These are phyloP conservation scores for Alternaria gaisen DNA, from an alignment of 2,329 filamentous ascomycete genomes.

Conservation along the genomic window DNA sequence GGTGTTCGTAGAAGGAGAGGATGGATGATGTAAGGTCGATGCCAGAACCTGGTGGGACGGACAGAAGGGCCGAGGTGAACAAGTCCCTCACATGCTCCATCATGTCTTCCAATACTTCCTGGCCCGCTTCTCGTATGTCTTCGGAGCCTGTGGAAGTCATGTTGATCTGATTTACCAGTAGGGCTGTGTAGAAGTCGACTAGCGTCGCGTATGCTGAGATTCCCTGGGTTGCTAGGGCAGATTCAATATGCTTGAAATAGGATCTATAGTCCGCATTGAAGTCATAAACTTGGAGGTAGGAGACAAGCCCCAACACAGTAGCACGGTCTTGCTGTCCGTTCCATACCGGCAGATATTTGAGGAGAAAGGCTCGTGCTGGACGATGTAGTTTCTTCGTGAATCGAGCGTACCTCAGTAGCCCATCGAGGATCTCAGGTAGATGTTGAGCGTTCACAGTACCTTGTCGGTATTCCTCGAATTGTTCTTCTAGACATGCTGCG, in stretches of 20 bases:
- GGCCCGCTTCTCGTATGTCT: conserved; percentile 50
- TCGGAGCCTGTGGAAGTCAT: conserved; percentile 40
- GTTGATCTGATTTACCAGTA: conserved; percentile 67
- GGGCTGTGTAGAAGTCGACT: conserved; percentile 71
- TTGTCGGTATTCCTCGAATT: conserved; percentile 33
- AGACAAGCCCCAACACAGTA: conserved; percentile 62
- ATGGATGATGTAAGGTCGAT: conserved; percentile 59
- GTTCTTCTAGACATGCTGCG: conserved; percentile 48
- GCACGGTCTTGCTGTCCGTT: conserved; percentile 45
- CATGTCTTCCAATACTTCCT: conserved; percentile 47
- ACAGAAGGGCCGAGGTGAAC: conserved; percentile 42
- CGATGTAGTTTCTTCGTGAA: conserved; percentile 47
- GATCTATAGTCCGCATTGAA: conserved; percentile 58
- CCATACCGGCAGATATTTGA: conserved; percentile 49
- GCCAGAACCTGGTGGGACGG: conserved; percentile 32
- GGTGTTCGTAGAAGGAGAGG: conserved; percentile 74
- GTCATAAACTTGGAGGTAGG: conserved; percentile 54
- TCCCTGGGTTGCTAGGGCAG: conserved; percentile 48
- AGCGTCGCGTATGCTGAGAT: conserved; percentile 66
- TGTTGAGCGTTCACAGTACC: conserved; percentile 28
- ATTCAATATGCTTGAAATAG: conserved; percentile 54
- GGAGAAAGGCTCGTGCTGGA: conserved; percentile 44
- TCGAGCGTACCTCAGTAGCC: conserved; percentile 44
- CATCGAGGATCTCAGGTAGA: conserved; percentile 45
- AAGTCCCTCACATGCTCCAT: conserved; percentile 43